These are phyloP conservation scores for Mycena rebaudengoi DNA, from an alignment of 768 basidiomycete genomes.

Conservation along the genomic window DNA sequence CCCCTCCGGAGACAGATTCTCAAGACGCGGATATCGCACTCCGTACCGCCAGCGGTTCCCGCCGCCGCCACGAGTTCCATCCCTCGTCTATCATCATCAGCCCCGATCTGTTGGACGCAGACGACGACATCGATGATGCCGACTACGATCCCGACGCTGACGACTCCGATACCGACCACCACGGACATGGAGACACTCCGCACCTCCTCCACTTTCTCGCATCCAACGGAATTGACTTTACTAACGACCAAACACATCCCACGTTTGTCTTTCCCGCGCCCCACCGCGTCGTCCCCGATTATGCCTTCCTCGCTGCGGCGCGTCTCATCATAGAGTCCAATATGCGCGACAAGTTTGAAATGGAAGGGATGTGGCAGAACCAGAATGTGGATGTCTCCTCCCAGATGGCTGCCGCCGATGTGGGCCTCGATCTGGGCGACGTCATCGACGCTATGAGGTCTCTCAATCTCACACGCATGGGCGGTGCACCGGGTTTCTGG, in stretches of 20 bases:
- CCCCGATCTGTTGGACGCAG: conserved; percentile 17
- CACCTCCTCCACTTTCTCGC: conserved; percentile 21
- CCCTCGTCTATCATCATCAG: conserved; percentile 26
- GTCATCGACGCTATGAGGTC: conserved; percentile 38
- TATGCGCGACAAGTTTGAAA: conserved; percentile 46
- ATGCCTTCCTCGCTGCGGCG: conserved; percentile 59
- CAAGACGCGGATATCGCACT: conserved; percentile 16
- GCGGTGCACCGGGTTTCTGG: conserved; percentile 54
- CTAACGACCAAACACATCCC: conserved; percentile 29
- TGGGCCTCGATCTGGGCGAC: conserved; percentile 11
- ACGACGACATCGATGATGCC: conserved; percentile 20
- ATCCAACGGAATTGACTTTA: conserved; percentile 20
- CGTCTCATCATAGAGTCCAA: conserved; percentile 62
- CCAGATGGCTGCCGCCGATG: conserved; percentile 18
- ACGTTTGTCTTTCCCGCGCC: conserved; percentile 30
- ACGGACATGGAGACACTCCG: not conserved
- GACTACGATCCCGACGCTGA: conserved; percentile 28
- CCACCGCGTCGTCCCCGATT: conserved; percentile 51
- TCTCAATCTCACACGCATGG: conserved; percentile 49
- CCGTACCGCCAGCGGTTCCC: conserved; percentile 1
- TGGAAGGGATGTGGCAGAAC: too few species aligned
- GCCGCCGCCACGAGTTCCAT: not conserved
- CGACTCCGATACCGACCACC: conserved; percentile 23
- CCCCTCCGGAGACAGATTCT: conserved; percentile 13
- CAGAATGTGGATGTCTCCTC: not conserved